Base-by-base conservation (phyloP, 1,284 basidiomycete species). In the Leccinum fuscescens region DNA sequence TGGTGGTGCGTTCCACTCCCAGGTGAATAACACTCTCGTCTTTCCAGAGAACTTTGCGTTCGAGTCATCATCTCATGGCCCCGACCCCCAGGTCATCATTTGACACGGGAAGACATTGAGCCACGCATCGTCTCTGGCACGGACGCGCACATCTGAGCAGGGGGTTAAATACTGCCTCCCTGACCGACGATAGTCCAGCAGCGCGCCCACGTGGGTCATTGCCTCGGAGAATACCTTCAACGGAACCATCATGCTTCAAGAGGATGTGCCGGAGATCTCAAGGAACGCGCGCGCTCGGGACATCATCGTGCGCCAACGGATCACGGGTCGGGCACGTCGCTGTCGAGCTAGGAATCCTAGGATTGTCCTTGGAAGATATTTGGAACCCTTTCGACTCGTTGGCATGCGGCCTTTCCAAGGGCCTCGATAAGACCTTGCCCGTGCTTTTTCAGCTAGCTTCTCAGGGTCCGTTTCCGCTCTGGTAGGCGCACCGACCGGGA, bases 271-370 rank as follows among this genome's bases (percentile, higher is more conserved):
- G 59, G 85, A 86, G 59, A 99, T 99, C 64, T 87, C 89, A 4
- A 80, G 90, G 22, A 89, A 85, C 67, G 94, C 89, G 0, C 87
- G 81, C 70, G 81, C 83, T 57, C 77, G 85, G 49, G 87, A 81
- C 24, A 82, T 94, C 59, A 86, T 84, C 61, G 86, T 96, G 84
- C 96, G 98, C 73, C 84, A 96, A 98, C 72, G 97, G 96, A 39
- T 96, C 96, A 4, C 85, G 94, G 17, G 82, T 98, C 57, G 98
- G 96, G 96, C 93, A 99, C 69, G 94, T 92, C 2, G 91, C 92
- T 4, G 83, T 84, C 11, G 89, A 88, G 73, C 90, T 90, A 6
- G 86, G 83, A 27, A 29, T 29, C 29, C 29, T 29, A 29, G 29
- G 29, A 29, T 82, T 79, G n/a, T 77, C 86, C 3, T 71, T 98